Evolutionary conservation across 2,329 filamentous ascomycete species (phyloP).

Genomic region (Ascocoryne sarcoides): DNA sequence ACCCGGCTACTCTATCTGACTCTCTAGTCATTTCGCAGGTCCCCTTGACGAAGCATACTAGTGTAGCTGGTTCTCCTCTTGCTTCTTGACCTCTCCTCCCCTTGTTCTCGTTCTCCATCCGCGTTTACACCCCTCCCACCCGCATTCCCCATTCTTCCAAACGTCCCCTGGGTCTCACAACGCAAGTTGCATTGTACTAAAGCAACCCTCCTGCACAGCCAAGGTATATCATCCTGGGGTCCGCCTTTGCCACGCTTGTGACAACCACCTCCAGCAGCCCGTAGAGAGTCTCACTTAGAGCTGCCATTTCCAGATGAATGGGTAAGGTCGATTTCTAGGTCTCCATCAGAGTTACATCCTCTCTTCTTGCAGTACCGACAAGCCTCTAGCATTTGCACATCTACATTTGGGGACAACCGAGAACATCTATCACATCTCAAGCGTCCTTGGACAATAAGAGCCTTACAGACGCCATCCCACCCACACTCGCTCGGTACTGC

Average conservation of each 20-base stretch:
- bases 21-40: conserved; percentile 3
- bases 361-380: conserved; percentile 17
- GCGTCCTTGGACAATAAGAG: no score
- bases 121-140: no score
- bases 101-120: no score
- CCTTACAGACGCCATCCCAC: no score
- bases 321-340: conserved; percentile 22
- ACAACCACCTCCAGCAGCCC: conserved; percentile 13
- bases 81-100: no score
- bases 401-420: not conserved
- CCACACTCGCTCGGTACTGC: conserved; percentile 10
- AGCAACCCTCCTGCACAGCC: conserved; percentile 18
- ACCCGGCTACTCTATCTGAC: conserved; percentile 1
- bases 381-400: not conserved
- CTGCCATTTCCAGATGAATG: conserved; percentile 27
- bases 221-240: conserved; percentile 18
- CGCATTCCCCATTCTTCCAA: no score
- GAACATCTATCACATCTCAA: no score
- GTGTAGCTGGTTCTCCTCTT: no score
- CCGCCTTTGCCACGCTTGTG: conserved; percentile 17
- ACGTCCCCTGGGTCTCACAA: conserved; percentile 20
- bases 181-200: conserved; percentile 14
- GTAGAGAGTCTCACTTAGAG: conserved; percentile 15
- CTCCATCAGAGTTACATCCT: conserved; percentile 27
- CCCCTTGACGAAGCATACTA: no score